Evolutionary conservation across 2,329 filamentous ascomycete species (phyloP), one percentile per base, ranked within the genome.

Genomic region (Cladosporium sp.): DNA sequence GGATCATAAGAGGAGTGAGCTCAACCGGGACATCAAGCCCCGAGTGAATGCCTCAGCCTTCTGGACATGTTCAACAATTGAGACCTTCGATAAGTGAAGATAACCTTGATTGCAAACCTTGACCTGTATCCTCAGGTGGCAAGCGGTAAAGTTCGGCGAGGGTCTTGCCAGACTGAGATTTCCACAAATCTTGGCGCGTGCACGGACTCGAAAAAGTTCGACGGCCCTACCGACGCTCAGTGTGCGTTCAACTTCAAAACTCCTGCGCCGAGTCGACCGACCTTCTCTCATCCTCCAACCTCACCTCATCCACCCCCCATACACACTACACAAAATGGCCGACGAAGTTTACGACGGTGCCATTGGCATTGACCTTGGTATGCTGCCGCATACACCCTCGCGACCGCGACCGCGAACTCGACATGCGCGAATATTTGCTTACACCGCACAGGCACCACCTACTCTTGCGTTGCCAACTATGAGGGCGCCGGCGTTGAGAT

Each of bases 401-500:
- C 43, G 27, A 12, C 27, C 27, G 36, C 27, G 27, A 35, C 32
- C 11, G 36, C 25, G 20, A 13, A 15, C 19, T 16, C 35, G 22
- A 39, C 9, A 43, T 16, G 13, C 27, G 43, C 19, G 35, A 36
- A 39, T 19, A 36, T 9, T 27, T 32, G 67, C 64, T 60, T 55
- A 62, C 60, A 63, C 57, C 58, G 53, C 56, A 33, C 59, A 96
- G 92, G 93, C 77, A 98, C 93, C 66, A 98, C 93, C 76, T 98
- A 98, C 84, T 97, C 93, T 70, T 98, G 93, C 77, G 93, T 97
- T 78, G 93, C 93, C 77, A 94, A 87, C 77, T 98, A 97, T 79
- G 93, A 97, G 79, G 93, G 93, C 74, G 92, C 83, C 81, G 96
- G 95, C 85, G 92, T 97, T 74, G 93, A 98, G 77, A 98, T 98